Conservation (phyloP, 352 stramenopile species). For the Phytopythium delawarense region DNA sequence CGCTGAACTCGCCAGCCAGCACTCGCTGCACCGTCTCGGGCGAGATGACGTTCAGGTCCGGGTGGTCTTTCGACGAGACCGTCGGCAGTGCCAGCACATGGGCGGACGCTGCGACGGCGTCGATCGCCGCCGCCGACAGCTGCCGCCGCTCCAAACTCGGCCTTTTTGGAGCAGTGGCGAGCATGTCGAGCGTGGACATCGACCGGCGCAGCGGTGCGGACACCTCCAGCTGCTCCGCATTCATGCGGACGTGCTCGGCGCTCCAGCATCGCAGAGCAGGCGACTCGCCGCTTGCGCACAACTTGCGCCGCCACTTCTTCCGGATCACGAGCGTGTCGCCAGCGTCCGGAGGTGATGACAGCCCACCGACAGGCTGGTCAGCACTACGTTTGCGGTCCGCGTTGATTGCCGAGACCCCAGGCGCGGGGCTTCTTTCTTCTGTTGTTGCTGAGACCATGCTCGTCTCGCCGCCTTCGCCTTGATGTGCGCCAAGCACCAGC, state of each 20-base stretch:
- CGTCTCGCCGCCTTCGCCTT: not conserved
- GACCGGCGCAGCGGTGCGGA: not conserved
- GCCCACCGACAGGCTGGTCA: not conserved
- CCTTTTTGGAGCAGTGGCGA: not conserved
- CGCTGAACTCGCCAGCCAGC: constrained; percentile 30
- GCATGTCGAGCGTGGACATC: not conserved
- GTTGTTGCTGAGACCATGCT: not conserved
- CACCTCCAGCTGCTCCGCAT: not conserved
- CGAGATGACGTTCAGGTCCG: constrained; percentile 57
- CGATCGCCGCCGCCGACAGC: constrained; percentile 7
- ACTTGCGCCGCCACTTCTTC: constrained; percentile 28
- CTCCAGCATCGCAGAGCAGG: not conserved
- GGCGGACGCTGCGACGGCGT: not conserved
- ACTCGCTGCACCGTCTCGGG: constrained; percentile 37
- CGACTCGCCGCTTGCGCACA: not conserved
- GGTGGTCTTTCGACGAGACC: constrained; percentile 44
- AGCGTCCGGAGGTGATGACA: not conserved
- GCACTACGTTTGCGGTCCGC: not conserved
- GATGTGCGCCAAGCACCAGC: not conserved
- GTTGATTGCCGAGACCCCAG: not conserved
- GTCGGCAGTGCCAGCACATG: constrained; percentile 38
- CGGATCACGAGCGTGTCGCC: constrained; percentile 8
- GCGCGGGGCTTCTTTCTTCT: not conserved
- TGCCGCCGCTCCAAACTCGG: constrained; percentile 3
- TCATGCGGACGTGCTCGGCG: not conserved